Evolutionary conservation across 306 rosid genomes (phyloP).

Genomic region (Urtica urens): DNA sequence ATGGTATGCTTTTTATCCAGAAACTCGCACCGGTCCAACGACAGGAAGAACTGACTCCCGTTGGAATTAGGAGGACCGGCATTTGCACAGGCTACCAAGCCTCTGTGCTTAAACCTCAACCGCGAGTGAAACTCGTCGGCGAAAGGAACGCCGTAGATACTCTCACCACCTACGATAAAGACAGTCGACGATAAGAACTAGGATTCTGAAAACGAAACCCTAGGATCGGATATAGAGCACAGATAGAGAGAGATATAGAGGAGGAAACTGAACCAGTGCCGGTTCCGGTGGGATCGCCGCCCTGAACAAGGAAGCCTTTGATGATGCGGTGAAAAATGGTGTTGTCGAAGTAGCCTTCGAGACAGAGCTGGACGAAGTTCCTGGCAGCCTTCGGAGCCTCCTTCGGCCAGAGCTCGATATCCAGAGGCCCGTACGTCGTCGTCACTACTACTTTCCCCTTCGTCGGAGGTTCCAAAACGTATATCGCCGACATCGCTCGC

Average conservation of each 20-base stretch:
- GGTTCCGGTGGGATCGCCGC: slow-evolving; percentile 82
- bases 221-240: not conserved
- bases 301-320: slow-evolving; percentile 72
- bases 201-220: not conserved
- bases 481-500: slow-evolving; percentile 71
- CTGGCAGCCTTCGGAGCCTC: slow-evolving; percentile 93
- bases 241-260: not conserved
- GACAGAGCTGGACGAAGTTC: slow-evolving; percentile 95
- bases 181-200: not conserved
- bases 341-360: slow-evolving; percentile 68
- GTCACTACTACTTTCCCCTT: slow-evolving; percentile 77
- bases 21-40: slow-evolving; percentile 68
- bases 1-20: slow-evolving; percentile 78
- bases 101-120: slow-evolving; percentile 80
- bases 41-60: slow-evolving; percentile 81
- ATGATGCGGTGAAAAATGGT: slow-evolving; percentile 80
- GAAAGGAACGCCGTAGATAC: slow-evolving; percentile 68
- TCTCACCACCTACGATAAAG: slow-evolving; percentile 53
- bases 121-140: slow-evolving; percentile 87
- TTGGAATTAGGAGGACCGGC: slow-evolving; percentile 58
- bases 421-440: slow-evolving; percentile 81
- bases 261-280: slow-evolving; percentile 65
- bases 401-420: slow-evolving; percentile 91
- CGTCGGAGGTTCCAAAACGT: slow-evolving; percentile 94
- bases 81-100: slow-evolving; percentile 85